Evolutionary conservation across 2,329 filamentous ascomycete species (phyloP), one percentile per base, ranked within the genome.

Genomic region (Ceratocystis diversiconidia): DNA sequence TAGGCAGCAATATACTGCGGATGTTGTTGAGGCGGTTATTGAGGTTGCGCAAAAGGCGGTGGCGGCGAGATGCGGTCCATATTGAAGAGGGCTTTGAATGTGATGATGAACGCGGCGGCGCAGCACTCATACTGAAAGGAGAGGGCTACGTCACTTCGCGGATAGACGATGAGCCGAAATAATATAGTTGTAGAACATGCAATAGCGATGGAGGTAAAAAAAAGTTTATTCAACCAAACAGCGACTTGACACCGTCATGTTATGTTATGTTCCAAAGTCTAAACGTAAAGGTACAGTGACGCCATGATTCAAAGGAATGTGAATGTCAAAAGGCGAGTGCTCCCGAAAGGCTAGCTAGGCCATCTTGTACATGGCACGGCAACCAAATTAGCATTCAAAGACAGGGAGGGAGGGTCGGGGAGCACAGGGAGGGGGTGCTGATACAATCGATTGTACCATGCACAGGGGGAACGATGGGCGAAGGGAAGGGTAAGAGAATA

Each of bases 21-120:
- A 67, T 63, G 19, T 25, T 28, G 15, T 62, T 65, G 6, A 67
- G n/a, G 30, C 60, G 63, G 32, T 52, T 67, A 46, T 63, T 48
- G 22, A 67, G 63, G 19, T 46, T 52, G 28, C 66, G 66, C 5
- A 67, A 41, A 28, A 67, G 41, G 30, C 66, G 63, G 44, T 67
- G 60, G 7, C 66, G 66, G 12, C 66, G 63, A 43, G 66, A 67
- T 6, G 61, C 63, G 22, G 63, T 67, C 66, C 66, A 67, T 43
- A 61, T 60, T 32, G 48, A 52, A 25, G 32, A 17, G n/a, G 52
- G 36, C 19, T 48, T 60, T 64, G 63, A 19, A 32, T 62, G 19
- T 28, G 22, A 52, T 30, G n/a, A 44, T 46, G n/a, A 28, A 25
- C 32, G 60, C 46, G 43, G 61, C 61, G 61, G 43, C 61, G 61